Conservation (phyloP, 2,329 filamentous ascomycete species). For the Ilyonectria mors-panacis region DNA sequence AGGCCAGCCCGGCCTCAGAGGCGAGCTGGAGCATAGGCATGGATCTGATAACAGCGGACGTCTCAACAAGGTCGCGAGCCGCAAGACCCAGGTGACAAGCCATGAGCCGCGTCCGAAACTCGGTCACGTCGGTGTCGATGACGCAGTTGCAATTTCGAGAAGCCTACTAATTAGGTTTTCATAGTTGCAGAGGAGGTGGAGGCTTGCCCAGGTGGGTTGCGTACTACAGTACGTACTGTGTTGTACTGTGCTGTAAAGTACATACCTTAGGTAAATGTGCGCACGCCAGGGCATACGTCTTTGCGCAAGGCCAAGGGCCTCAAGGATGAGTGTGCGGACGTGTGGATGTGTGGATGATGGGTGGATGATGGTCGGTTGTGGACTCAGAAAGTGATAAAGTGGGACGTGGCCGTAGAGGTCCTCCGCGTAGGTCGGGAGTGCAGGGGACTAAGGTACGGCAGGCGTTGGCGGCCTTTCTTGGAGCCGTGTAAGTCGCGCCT, state of each 20-base stretch:
- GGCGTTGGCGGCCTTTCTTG: conserved; percentile 18
- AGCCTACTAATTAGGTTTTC: conserved; percentile 21
- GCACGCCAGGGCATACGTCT: neutral
- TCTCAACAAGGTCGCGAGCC: conserved; percentile 8
- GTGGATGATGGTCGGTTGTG: conserved; percentile 8
- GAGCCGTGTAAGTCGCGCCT: conserved; percentile 25
- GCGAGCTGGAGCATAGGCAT: conserved; percentile 3
- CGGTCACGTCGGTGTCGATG: conserved; percentile 15
- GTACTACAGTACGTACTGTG: conserved; percentile 4
- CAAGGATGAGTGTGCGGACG: conserved; percentile 2
- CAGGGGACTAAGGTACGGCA: conserved; percentile 21
- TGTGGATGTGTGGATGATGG: conserved; percentile 7
- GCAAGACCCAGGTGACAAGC: conserved; percentile 9
- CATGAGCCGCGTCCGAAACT: conserved; percentile 22
- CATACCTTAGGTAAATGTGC: neutral
- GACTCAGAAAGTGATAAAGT: conserved; percentile 18
- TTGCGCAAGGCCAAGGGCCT: conserved; percentile 9
- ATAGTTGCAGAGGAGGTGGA: conserved; percentile 26
- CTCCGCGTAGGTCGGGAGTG: conserved; percentile 14
- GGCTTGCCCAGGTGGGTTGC: conserved; percentile 17
- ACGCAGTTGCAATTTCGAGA: conserved; percentile 30
- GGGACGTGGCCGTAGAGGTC: conserved; percentile 29
- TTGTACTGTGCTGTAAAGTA: conserved; percentile 10
- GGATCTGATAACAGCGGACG: conserved; percentile 6
- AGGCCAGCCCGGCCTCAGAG: neutral